Conservation (phyloP, 2,329 filamentous ascomycete genomes). For the Blastomyces percursus region DNA sequence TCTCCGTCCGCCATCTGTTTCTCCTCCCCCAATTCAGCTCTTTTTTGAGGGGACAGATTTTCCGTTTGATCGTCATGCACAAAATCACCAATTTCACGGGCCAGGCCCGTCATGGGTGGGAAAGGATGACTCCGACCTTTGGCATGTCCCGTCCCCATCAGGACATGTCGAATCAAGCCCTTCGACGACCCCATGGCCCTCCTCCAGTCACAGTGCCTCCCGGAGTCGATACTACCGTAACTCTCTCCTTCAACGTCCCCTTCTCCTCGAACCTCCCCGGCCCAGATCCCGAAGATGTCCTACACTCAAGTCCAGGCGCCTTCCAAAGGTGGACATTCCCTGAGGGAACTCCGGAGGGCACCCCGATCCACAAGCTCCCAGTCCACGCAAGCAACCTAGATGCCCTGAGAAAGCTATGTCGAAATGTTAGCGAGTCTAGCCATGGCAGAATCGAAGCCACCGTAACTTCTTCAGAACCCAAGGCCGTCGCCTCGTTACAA, state of each 20-base stretch:
- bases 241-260: slow-evolving; percentile 94
- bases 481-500: slow-evolving; percentile 44
- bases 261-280: slow-evolving; percentile 87
- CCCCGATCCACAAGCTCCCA: slow-evolving; percentile 80
- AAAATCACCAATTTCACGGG: slow-evolving; percentile 59
- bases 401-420: slow-evolving; percentile 66
- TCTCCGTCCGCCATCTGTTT: slow-evolving; percentile 17
- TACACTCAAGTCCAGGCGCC: slow-evolving; percentile 81
- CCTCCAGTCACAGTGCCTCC: slow-evolving; percentile 50
- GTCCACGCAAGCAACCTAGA: slow-evolving; percentile 80
- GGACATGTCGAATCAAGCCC: slow-evolving; percentile 43
- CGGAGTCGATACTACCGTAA: slow-evolving; percentile 65
- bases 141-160: slow-evolving; percentile 50
- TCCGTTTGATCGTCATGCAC: slow-evolving; percentile 43
- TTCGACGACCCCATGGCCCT: slow-evolving; percentile 45
- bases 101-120: slow-evolving; percentile 56
- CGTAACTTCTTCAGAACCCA: slow-evolving; percentile 72
- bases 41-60: slow-evolving; percentile 21
- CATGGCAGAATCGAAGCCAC: slow-evolving; percentile 68
- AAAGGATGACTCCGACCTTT: slow-evolving; percentile 56
- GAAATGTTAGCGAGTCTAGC: slow-evolving; percentile 60
- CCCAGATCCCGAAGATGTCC: slow-evolving; percentile 85
- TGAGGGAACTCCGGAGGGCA: slow-evolving; percentile 71
- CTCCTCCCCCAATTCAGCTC: slow-evolving; percentile 15
- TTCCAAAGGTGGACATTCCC: slow-evolving; percentile 90